A percentile compares a stretch with the other conserved stretches of the same genome.
phyloP scores from a whole-genome alignment of 257 asterid genomes.

The Solanum neorickii region DNA sequence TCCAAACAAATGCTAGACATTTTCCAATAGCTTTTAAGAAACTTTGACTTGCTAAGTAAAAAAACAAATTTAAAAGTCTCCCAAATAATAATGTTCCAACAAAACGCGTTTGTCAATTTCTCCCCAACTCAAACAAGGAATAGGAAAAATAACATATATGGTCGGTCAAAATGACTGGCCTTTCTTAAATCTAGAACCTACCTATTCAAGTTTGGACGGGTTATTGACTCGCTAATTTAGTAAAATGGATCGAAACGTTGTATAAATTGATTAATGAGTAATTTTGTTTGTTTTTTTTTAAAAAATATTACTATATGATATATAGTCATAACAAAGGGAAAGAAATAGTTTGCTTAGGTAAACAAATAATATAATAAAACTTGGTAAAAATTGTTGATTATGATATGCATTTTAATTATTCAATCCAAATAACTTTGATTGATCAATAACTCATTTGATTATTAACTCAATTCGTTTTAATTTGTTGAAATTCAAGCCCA shows the following conservation, averaged over 20 bases:
- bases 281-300: no score
- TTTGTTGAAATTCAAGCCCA: no score
- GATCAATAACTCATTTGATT: background rate
- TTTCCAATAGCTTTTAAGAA: background rate
- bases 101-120: background rate
- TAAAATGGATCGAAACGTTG: background rate
- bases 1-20: background rate
- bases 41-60: background rate
- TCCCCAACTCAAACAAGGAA: background rate
- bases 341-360: background rate
- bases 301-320: no score
- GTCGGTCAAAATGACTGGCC: background rate
- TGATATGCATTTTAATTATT: background rate
- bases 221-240: background rate
- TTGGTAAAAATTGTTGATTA: no score
- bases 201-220: background rate
- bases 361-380: no score
- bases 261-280: background rate
- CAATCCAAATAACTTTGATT: background rate
- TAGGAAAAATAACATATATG: background rate
- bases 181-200: background rate
- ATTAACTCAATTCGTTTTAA: no score
- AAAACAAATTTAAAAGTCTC: background rate
- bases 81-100: background rate
- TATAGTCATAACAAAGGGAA: background rate